Base-by-base conservation (phyloP, 495 filamentous ascomycete genomes). In the Penicillium coffeae region DNA sequence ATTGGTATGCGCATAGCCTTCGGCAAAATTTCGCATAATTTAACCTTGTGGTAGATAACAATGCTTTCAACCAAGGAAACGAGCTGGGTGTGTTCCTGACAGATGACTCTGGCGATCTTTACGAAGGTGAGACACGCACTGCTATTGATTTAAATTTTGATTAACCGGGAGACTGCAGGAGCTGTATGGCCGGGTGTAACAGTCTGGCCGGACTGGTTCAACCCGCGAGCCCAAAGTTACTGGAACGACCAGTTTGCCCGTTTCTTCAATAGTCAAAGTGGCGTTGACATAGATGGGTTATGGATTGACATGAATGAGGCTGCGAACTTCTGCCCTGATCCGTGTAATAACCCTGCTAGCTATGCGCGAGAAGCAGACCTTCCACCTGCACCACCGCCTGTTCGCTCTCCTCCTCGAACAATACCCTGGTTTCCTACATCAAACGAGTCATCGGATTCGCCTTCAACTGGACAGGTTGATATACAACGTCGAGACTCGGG, bases 251-350 rank as follows among this genome's bases (percentile, higher is more conserved):
- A 93, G 62, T 89, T 92, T 59, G 55, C 52, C 18, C 46, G 52
- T 0, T 93, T 93, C 73, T 95, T 95, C 67, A 60, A 71, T 53
- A 51, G 76, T 0, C 59, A 78, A 0, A 71, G 60, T 0, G 90
- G 89, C 18, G 76, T 95, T 3, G 82, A 93, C 56, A 89, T 94
- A 50, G 89, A 94, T 54, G 90, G 79, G 1, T 73, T 91, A 20
- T 94, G 89, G 89, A 94, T 93, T 45, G 87, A 90, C 54, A 88
- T 90, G 85, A 89, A 89, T 54, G 87, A 90, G 60, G 86, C 85
- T 0, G 65, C 77, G 25, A 83, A 80, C 60, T 87, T 89, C 47
- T 93, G 89, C 63, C 59, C 71, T 16, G 92, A 80, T 56, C 88
- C 89, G 12, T 95, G 90, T 64, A 60, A 63, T 14, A 69, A 90